These are phyloP conservation scores for Lactarius evosmus DNA, from an alignment of 768 basidiomycete genomes.

Conservation along the genomic window DNA sequence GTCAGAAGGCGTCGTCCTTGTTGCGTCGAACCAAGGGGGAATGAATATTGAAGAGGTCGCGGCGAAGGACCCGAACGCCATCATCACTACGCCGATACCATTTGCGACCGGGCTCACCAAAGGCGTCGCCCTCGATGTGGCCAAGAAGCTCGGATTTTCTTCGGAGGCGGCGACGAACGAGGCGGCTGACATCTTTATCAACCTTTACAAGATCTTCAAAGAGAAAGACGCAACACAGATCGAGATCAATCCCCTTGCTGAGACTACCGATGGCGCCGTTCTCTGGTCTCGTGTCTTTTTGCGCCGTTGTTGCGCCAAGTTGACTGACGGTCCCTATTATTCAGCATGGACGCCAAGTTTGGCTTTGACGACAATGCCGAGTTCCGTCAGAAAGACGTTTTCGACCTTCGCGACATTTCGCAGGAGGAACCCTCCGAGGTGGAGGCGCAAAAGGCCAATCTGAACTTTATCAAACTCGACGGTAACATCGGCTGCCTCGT, in stretches of 20 bases:
- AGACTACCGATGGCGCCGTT: constrained; percentile 86
- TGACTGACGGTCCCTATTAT: constrained; percentile 11
- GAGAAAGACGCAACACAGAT: constrained; percentile 99
- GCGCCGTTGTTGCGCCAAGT: constrained; percentile 1
- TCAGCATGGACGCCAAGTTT: constrained; percentile 99
- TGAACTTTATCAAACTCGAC: constrained; percentile 99
- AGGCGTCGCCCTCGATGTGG: constrained; percentile 67
- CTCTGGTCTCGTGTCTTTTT: constrained; percentile 67
- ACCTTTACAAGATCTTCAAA: constrained; percentile 95
- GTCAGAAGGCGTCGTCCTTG: constrained; percentile 85
- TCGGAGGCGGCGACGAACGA: constrained; percentile 65
- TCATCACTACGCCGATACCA: constrained; percentile 92
- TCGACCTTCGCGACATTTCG: constrained; percentile 82
- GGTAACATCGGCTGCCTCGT: constrained; percentile 96
- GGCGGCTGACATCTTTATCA: constrained; percentile 90
- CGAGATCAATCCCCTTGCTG: constrained; percentile 97
- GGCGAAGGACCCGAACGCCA: constrained; percentile 88
- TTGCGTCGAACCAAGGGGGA: constrained; percentile 91
- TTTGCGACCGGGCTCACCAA: constrained; percentile 78
- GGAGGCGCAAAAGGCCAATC: constrained; percentile 90
- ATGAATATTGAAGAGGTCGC: constrained; percentile 99
- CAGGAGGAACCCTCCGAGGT: constrained; percentile 98
- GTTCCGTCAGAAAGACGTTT: constrained; percentile 92
- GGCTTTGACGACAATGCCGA: constrained; percentile 99
- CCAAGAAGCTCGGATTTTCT: constrained; percentile 89